Percentiles rank a stretch among this genome's conserved stretches.
These are phyloP conservation scores for Pneumocystis sp. DNA, from an alignment of 1,139 yeast species.

Conservation along the genomic window DNA sequence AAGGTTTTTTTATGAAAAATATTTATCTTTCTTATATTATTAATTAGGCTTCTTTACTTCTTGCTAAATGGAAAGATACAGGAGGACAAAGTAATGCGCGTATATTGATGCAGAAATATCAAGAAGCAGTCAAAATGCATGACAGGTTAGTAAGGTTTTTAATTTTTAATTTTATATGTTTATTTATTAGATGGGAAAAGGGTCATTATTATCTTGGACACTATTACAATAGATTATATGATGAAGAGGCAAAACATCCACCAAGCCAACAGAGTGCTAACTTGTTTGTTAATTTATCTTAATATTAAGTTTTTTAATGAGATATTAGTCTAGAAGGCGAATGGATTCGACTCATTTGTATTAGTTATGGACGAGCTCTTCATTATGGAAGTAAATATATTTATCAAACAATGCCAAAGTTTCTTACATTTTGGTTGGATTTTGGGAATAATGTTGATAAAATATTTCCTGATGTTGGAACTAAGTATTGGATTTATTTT, in stretches of 20 bases:
- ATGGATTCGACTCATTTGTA: slow-evolving; percentile 51
- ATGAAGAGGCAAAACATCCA: slow-evolving; percentile 36
- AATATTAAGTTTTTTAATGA: neutral
- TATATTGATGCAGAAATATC: slow-evolving; percentile 57
- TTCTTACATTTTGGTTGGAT: slow-evolving; percentile 84
- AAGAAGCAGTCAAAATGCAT: slow-evolving; percentile 32
- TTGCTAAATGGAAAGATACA: slow-evolving; percentile 77
- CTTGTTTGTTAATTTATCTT: slow-evolving; percentile 15
- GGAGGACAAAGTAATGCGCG: slow-evolving; percentile 74
- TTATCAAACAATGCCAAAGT: slow-evolving; percentile 77
- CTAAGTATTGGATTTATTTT: neutral
- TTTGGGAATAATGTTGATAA: slow-evolving; percentile 33
- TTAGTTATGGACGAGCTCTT: slow-evolving; percentile 52
- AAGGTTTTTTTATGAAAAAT: neutral
- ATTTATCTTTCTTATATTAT: neutral
- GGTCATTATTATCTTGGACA: slow-evolving; percentile 70
- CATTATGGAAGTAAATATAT: slow-evolving; percentile 54
- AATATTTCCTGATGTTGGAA: neutral
- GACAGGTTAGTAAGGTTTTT: neutral
- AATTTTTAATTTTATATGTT: neutral
- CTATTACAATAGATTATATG: slow-evolving; percentile 63
- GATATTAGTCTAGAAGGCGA: slow-evolving; percentile 35
- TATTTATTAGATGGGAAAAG: slow-evolving; percentile 57
- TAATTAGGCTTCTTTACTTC: slow-evolving; percentile 44
- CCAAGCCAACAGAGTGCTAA: slow-evolving; percentile 22